Percentiles rank a stretch among this genome's conserved stretches.
Evolutionary conservation across 2,329 filamentous ascomycete genomes (phyloP).

Genomic region (Verticillium klebahnii): DNA sequence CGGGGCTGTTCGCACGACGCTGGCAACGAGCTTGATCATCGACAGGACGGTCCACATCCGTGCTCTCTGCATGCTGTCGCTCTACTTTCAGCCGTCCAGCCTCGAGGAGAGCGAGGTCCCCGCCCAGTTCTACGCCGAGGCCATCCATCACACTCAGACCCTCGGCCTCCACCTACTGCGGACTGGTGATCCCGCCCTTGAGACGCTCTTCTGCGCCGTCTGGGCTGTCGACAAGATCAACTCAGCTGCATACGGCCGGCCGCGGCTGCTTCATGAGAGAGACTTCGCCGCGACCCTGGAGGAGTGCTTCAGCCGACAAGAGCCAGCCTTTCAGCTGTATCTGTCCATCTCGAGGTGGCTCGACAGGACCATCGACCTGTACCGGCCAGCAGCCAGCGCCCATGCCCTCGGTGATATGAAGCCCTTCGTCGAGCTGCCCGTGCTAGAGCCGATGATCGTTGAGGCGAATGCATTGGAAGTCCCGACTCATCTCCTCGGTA

Average conservation of each 20-base stretch:
- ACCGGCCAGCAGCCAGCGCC: constrained; percentile 46
- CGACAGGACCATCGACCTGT: constrained; percentile 55
- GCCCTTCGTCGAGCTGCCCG: constrained; percentile 47
- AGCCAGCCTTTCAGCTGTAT: constrained; percentile 52
- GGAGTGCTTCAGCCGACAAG: constrained; percentile 43
- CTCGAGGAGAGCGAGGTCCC: constrained; percentile 51
- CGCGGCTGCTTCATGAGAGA: constrained; percentile 55
- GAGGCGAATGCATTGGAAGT: constrained; percentile 47
- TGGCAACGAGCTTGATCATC: constrained; percentile 49
- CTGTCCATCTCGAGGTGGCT: constrained; percentile 50
- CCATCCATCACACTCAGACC: constrained; percentile 53
- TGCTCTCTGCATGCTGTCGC: constrained; percentile 46
- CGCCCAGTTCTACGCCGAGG: constrained; percentile 46
- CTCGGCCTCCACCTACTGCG: constrained; percentile 49
- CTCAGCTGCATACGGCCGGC: constrained; percentile 54
- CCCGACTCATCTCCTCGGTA: constrained; percentile 45
- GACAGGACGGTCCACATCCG: constrained; percentile 53
- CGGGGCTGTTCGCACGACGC: constrained; percentile 40
- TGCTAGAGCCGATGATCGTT: constrained; percentile 53
- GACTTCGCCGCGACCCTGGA: constrained; percentile 53
- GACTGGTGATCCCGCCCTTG: constrained; percentile 30
- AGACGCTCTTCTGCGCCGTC: constrained; percentile 51
- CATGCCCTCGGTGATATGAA: constrained; percentile 35
- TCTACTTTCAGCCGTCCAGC: constrained; percentile 54
- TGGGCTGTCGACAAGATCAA: constrained; percentile 60